Base-by-base conservation (phyloP, 2,329 filamentous ascomycete species). In the Pseudopyrenochaeta lycopersici region DNA sequence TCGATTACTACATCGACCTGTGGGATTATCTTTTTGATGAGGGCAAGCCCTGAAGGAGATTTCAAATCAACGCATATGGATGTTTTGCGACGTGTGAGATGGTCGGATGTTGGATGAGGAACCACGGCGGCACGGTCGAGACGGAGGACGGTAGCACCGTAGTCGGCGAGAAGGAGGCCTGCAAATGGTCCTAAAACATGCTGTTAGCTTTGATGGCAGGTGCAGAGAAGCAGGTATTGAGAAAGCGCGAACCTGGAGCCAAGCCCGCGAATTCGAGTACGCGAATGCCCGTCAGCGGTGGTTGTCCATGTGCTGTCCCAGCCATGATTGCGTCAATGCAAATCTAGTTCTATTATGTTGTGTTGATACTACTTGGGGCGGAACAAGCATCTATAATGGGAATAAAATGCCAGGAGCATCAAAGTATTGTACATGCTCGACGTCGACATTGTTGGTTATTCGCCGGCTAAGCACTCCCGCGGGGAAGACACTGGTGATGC, bases 111-210 rank as follows among this genome's bases (percentile, higher is more conserved):
- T 9, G 81, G 23, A 27, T 27, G 23, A 4, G 23, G 76, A n/a
- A 81, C 74, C 12, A 79, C 68, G 23, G 78, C 62, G 65, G 80
- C 77, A 68, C 82, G 89, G 80, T 98, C 94, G 76, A 98, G 83
- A 67, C 94, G 92, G 14, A 98, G 84, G 66, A 97, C 91, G 5
- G 87, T 87, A 48, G 94, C 94, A 68, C 94, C 94, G 62, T 92
- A 76, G 77, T 97, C 93, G 65, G 93, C 89, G 57, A 97, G 88
- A 45, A 77, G 85, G 70, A 97, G 85, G 66, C 92, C 92, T 44
- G 92, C 90, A 74, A 95, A 97, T 38, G 93, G 93, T 21, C 90
- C 92, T 93, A 60, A 7, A 31, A 11, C 7, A 30, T n/a, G 32
- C 36, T 29, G 38, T 63, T 30, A 47, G 39, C 21, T 15, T 46